phyloP scores from a whole-genome alignment of 2,329 filamentous ascomycete species.

The Septoria petroselini region DNA sequence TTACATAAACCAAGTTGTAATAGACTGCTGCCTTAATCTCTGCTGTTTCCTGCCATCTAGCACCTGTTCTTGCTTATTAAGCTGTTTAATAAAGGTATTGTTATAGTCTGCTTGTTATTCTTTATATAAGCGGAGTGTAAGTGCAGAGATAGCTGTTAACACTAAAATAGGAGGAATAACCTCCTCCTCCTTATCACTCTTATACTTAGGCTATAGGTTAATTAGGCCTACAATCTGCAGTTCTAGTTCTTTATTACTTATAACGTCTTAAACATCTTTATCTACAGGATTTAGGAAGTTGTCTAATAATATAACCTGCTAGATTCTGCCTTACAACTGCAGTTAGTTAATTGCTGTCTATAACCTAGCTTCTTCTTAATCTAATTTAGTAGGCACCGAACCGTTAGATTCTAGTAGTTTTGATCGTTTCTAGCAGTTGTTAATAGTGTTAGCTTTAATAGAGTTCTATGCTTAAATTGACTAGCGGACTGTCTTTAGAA shows the following conservation, averaged over 20 bases:
- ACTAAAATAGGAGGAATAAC: not conserved
- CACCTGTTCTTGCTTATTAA: not conserved
- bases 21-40: not conserved
- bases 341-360: not conserved
- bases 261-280: not conserved
- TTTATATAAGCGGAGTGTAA: not conserved
- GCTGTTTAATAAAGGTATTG: not conserved
- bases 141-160: not conserved
- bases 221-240: not conserved
- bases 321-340: not conserved
- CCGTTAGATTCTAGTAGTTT: not conserved
- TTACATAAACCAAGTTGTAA: not conserved
- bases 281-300: not conserved
- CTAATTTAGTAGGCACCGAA: not conserved
- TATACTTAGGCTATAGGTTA: not conserved
- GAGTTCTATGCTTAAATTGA: slow-evolving; percentile 13
- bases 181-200: not conserved
- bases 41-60: not conserved
- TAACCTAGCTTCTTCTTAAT: not conserved
- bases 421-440: slow-evolving; percentile 9
- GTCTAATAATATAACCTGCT: not conserved
- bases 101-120: not conserved
- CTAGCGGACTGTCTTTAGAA: slow-evolving; percentile 12
- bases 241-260: not conserved
- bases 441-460: not conserved